phyloP scores from a whole-genome alignment of 805 yeast species.

The Candida verbasci region DNA sequence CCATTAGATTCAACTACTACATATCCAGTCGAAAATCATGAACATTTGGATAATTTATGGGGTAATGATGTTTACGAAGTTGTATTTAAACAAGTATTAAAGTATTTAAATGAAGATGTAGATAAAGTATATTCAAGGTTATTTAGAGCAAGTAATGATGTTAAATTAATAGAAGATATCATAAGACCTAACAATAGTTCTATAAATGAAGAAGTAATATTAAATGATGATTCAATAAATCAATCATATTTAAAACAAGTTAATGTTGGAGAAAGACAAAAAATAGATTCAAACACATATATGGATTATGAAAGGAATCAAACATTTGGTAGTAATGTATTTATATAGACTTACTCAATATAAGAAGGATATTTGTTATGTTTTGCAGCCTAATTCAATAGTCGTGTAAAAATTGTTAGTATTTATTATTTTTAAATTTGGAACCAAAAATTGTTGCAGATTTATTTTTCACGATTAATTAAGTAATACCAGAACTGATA shows the following conservation, averaged over 20 bases:
- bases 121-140: constrained; percentile 6
- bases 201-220: constrained; percentile 2
- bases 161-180: constrained; percentile 9
- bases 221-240: constrained; percentile 3
- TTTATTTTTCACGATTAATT: constrained; percentile 1
- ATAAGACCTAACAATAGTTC: neutral
- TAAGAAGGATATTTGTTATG: no score
- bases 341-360: no score
- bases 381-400: no score
- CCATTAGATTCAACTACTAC: constrained; percentile 50
- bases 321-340: constrained; percentile 1
- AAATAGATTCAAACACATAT: constrained; percentile 1
- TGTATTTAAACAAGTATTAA: constrained; percentile 32
- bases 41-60: constrained; percentile 91
- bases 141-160: constrained; percentile 2
- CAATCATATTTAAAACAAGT: constrained; percentile 9
- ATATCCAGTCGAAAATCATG: constrained; percentile 64
- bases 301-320: constrained; percentile 4
- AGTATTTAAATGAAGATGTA: constrained; percentile 14
- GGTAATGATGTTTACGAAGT: constrained; percentile 52
- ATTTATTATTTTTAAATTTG: neutral
- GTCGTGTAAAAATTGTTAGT: neutral
- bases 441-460: constrained; percentile 6
- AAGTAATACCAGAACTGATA: no score
- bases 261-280: constrained; percentile 1